Evolutionary conservation across 2,329 filamentous ascomycete genomes (phyloP), one percentile per base, ranked within the genome.

Genomic region (Cytospora chrysosperma): DNA sequence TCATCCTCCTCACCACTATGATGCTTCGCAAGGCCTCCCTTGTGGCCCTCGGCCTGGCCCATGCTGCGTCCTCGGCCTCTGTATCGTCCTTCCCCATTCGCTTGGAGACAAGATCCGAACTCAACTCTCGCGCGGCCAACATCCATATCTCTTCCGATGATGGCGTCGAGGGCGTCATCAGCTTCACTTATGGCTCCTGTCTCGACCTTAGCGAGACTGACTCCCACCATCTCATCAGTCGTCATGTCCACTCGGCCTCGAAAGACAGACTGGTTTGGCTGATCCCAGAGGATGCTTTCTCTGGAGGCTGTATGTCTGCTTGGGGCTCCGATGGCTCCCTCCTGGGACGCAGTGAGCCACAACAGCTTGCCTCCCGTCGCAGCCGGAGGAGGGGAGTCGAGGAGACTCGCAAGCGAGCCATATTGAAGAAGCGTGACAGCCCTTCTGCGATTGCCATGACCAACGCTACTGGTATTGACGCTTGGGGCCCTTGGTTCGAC

Each of bases 401-500:
- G 56, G 56, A 63, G 27, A 55, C 54, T 30, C 61, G 55, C 12
- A 55, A 59, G 19, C 56, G 59, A 24, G 64, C 32, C 2, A 32
- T 52, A 50, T 65, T 56, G 59, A 67, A 64, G 68, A 72, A 72
- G 49, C 65, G 70, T 2, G 67, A 67, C 50, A 54, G 24, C 9
- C 32, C 57, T 13, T 21, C 19, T 8, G 37, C 50, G 52, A 77
- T 82, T 40, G 64, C 78, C 21, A 82, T 88, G 76, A 79, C 80
- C 60, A 81, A 84, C 57, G 76, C 77, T 3, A 84, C 76, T 24
- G 80, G 80, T 4, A 76, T 81, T 64, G 76, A 81, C 59, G 69
- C 72, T 3, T 72, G 72, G 70, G 85, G 86, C 0, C 86, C n/a
- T 1, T 89, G 86, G 87, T 89, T 89, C 65, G 84, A 89, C 69